Base-by-base conservation (phyloP, 139 green algal genomes). In the Volvox reticuliferus region DNA sequence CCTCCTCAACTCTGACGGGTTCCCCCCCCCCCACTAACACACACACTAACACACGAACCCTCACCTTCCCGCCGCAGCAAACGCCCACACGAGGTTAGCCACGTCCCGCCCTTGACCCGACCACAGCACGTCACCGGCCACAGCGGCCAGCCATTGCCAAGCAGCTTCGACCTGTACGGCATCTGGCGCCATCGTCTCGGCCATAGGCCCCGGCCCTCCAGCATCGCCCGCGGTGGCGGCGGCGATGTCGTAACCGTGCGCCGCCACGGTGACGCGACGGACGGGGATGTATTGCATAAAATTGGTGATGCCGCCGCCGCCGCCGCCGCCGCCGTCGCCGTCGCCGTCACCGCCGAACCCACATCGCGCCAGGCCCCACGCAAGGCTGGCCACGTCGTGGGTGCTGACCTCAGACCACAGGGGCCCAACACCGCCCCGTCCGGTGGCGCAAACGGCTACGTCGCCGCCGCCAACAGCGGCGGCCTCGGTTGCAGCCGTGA, bases 81-180 rank as follows among this genome's bases (percentile, higher is more conserved):
- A 89, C 26, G 37, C 85, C 69, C 69, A 89, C 1, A n/a, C 85
- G 69, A 89, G 69, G 69, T 73, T 82, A 16, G 85, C 68, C 28
- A 89, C 85, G 26, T 89, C 85, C 44, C 69, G 16, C 37, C 37
- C 69, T 50, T 82, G 37, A 2, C 85, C 85, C 28, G n/a, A 61
- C 85, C 85, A 89, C 28, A 82, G 12, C 85, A 89, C 85, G 28
- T 89, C 85, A 12, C 37, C 28, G 28, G 69, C 85, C 17, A 9
- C n/a, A 21, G n/a, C 85, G 19, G 69, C 85, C 36, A 89, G 85
- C 85, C 85, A 89, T 71, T 33, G n/a, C 85, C 85, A 89, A 6
- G 69, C 69, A 26, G n/a, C 85, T 32, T 71, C 85, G 62, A 3
- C 18, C 30, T 32, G n/a, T 2, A 24, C 63, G 12, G 55, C 79